Evolutionary conservation across 2,329 filamentous ascomycete species (phyloP).

Genomic region (Dryadomyces quercus-mongolicae): DNA sequence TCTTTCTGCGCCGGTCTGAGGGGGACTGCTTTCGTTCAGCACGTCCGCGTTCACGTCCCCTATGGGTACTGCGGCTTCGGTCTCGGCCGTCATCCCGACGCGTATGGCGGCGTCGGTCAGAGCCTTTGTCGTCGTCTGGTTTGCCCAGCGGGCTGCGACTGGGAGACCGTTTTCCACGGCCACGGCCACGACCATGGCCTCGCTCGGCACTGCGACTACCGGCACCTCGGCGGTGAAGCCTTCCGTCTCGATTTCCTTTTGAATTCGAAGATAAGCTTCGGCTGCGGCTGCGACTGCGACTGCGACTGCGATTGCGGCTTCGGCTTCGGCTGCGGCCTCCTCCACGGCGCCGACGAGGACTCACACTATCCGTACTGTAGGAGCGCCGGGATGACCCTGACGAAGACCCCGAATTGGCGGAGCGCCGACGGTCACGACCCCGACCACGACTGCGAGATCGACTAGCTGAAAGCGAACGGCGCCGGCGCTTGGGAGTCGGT

Average conservation of each 20-base stretch:
- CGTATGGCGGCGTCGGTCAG: not conserved
- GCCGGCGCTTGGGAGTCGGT: constrained; percentile 35
- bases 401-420: constrained; percentile 23
- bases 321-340: constrained; percentile 16
- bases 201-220: too few species aligned
- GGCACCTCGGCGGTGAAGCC: not conserved
- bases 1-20: constrained; percentile 23
- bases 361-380: constrained; percentile 14
- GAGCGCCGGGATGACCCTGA: constrained; percentile 23
- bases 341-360: constrained; percentile 10
- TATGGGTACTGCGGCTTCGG: not conserved
- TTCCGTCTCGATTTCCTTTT: not conserved
- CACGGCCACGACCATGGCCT: not conserved
- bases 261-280: not conserved
- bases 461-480: constrained; percentile 35
- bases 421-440: constrained; percentile 18
- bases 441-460: constrained; percentile 26
- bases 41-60: not conserved
- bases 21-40: not conserved
- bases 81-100: constrained; percentile 1
- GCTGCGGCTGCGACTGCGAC: constrained; percentile 14
- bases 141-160: not conserved
- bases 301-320: constrained; percentile 9
- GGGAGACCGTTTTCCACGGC: not conserved
- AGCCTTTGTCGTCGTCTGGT: not conserved